Conservation (phyloP, 23 red algal genomes). For the Gracilaria domingensis region DNA sequence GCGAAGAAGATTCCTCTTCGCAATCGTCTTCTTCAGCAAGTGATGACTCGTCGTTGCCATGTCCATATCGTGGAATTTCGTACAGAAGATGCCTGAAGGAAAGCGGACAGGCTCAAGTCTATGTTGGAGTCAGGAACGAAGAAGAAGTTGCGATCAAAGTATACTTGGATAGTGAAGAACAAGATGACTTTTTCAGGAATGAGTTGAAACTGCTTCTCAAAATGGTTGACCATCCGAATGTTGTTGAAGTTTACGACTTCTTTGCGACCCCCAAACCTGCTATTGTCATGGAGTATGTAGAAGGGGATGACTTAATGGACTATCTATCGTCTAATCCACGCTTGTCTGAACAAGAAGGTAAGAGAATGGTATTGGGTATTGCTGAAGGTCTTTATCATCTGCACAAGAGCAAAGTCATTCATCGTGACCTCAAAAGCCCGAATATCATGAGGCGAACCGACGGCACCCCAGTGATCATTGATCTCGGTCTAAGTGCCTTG, state of each 20-base stretch:
- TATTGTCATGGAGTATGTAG: conserved; percentile 58
- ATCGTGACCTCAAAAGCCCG: conserved; percentile 77
- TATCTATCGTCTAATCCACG: conserved; percentile 24
- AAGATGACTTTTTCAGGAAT: conserved; percentile 31
- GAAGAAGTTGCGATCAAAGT: conserved; percentile 70
- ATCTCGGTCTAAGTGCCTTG: conserved; percentile 70
- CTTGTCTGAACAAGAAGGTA: conserved; percentile 27
- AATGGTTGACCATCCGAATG: conserved; percentile 64
- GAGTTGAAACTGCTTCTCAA: conserved; percentile 67
- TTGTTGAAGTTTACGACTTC: conserved; percentile 70
- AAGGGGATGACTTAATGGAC: conserved; percentile 67
- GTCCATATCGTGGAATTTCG: conserved; percentile 43
- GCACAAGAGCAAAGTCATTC: conserved; percentile 66
- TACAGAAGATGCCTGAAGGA: conserved; percentile 33
- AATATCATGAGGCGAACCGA: conserved; percentile 68
- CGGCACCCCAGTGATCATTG: conserved; percentile 73
- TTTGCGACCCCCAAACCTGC: conserved; percentile 57
- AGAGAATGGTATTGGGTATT: conserved; percentile 42
- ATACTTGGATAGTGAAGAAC: conserved; percentile 45
- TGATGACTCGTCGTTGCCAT: background rate
- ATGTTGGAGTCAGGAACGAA: conserved; percentile 1
- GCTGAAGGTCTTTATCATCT: conserved; percentile 73
- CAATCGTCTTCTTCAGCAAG: background rate
- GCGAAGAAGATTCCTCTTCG: background rate
- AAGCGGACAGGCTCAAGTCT: conserved; percentile 60